These are phyloP conservation scores for Yamadazyma songkhlaensis DNA, from an alignment of 1,139 yeast genomes.

Conservation along the genomic window DNA sequence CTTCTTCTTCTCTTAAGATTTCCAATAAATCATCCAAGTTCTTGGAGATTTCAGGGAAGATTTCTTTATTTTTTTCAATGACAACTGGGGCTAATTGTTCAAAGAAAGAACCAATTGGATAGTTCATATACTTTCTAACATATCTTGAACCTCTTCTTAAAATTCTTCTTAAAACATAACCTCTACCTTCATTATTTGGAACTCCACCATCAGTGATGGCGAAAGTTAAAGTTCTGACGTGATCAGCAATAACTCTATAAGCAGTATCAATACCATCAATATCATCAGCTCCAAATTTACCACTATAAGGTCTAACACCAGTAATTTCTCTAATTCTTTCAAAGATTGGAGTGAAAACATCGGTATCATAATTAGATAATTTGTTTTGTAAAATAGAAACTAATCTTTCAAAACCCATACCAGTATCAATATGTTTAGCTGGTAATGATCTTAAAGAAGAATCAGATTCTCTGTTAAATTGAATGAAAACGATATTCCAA, in stretches of 20 bases:
- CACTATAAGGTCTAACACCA: conserved; percentile 86
- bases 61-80: conserved; percentile 80
- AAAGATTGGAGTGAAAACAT: conserved; percentile 88
- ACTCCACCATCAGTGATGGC: conserved; percentile 99
- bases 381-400: conserved; percentile 92
- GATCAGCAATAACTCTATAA: conserved; percentile 97
- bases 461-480: conserved; percentile 90
- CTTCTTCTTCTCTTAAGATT: conserved; percentile 93
- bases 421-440: conserved; percentile 93
- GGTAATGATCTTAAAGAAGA: conserved; percentile 82
- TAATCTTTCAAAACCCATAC: conserved; percentile 97
- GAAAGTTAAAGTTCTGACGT: conserved; percentile 92
- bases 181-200: conserved; percentile 98
- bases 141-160: conserved; percentile 97
- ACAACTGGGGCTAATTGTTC: conserved; percentile 90
- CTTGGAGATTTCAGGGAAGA: conserved; percentile 85
- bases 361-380: conserved; percentile 92
- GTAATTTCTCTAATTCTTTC: conserved; percentile 85
- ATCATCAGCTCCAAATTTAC: conserved; percentile 91
- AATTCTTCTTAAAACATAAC: conserved; percentile 94
- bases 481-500: conserved; percentile 97
- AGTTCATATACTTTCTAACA: conserved; percentile 93
- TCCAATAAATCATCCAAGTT: conserved; percentile 79
- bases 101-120: conserved; percentile 92
- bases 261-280: conserved; percentile 95